These are phyloP conservation scores for Coemansia sp. DNA, from an alignment of 192 early-diverging fungal genomes.

Conservation along the genomic window DNA sequence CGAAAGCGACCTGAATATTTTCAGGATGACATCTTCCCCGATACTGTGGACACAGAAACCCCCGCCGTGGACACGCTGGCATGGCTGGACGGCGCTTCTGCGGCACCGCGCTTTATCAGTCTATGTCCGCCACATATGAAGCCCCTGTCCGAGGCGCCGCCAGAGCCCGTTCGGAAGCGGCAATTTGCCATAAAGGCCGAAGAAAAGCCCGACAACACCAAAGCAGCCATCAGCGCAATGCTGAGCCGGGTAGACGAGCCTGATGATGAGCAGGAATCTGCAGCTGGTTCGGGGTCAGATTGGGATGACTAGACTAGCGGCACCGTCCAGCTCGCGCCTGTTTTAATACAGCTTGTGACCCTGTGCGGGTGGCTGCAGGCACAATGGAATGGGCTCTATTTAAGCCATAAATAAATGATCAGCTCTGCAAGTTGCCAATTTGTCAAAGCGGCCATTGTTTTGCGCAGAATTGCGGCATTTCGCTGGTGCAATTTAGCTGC, in stretches of 20 bases:
- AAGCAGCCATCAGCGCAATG: constrained; percentile 35
- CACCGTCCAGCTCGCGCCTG: too few species aligned
- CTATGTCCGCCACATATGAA: constrained; percentile 55
- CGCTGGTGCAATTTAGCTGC: too few species aligned
- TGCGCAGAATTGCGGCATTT: too few species aligned
- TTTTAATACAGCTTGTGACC: too few species aligned
- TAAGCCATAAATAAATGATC: too few species aligned
- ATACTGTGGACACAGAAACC: constrained; percentile 58
- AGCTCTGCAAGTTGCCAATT: too few species aligned
- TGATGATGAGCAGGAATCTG: constrained; percentile 1
- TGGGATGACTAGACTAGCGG: constrained; percentile 8
- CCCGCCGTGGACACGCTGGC: constrained; percentile 50
- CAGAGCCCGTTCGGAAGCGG: constrained; percentile 18
- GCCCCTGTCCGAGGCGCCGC: constrained; percentile 50
- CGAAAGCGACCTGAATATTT: constrained; percentile 82
- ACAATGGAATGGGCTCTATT: too few species aligned
- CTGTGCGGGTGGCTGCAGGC: too few species aligned
- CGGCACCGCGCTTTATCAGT: constrained; percentile 13
- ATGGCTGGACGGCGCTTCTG: constrained; percentile 55
- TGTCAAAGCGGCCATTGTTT: too few species aligned
- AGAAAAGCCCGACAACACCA: constrained; percentile 23
- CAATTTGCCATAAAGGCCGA: constrained; percentile 9
- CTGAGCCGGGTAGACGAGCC: constrained; percentile 21
- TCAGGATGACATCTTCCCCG: constrained; percentile 83
- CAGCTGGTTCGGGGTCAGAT: constrained; percentile 18